Conservation (phyloP, 1,139 yeast genomes). For the Candida freyschussii region DNA sequence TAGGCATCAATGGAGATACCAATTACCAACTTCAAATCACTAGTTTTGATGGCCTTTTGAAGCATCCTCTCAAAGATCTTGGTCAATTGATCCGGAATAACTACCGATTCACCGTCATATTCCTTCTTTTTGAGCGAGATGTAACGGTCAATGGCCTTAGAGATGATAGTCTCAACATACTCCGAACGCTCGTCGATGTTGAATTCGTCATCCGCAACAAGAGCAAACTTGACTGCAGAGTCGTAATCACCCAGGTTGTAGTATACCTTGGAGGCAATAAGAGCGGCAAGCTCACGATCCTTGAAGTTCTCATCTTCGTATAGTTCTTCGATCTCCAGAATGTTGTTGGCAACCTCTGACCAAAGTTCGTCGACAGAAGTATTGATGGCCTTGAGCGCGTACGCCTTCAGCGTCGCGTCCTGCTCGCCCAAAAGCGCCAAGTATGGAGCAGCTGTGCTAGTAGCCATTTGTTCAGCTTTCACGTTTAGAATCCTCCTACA, state of each 20-base stretch:
- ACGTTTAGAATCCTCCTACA: too few species aligned
- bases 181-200: conserved; percentile 72
- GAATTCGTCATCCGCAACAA: conserved; percentile 78
- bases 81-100: conserved; percentile 59
- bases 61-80: conserved; percentile 84
- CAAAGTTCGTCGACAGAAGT: conserved; percentile 85
- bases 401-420: conserved; percentile 70
- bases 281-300: conserved; percentile 79
- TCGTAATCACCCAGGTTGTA: conserved; percentile 94
- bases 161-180: conserved; percentile 88
- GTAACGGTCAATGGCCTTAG: conserved; percentile 85
- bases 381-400: conserved; percentile 81
- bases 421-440: conserved; percentile 83
- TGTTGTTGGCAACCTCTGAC: conserved; percentile 95
- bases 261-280: conserved; percentile 89
- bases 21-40: conserved; percentile 76
- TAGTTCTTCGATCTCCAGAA: conserved; percentile 81
- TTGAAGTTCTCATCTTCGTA: conserved; percentile 81
- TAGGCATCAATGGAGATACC: conserved; percentile 90
- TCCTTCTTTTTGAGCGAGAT: conserved; percentile 57
- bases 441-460: conserved; percentile 76
- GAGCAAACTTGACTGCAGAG: conserved; percentile 82
- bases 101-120: conserved; percentile 34
- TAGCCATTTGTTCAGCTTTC: conserved; percentile 14
- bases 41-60: conserved; percentile 63